Percentiles rank a stretch among this genome's conserved stretches.
Conservation (phyloP, 352 stramenopile species). For the Pythium vanterpoolii region DNA sequence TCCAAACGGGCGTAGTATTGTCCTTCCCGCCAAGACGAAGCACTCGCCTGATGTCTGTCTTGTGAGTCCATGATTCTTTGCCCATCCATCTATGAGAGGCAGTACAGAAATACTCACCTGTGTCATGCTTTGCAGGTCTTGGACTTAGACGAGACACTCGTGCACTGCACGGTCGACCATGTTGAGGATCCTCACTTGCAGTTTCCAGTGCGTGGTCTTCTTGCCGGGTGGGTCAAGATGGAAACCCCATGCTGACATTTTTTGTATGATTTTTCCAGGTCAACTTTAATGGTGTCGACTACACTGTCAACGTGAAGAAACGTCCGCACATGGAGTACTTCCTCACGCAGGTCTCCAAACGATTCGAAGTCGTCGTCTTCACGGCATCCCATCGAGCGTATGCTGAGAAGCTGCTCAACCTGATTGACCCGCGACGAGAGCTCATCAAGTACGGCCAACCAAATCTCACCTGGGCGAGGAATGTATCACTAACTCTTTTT, state of each 20-base stretch:
- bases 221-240: background rate
- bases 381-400: conserved; percentile 95
- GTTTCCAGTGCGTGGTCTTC: conserved; percentile 83
- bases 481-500: conserved; percentile 31
- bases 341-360: conserved; percentile 85
- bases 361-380: conserved; percentile 99
- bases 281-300: conserved; percentile 94
- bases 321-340: conserved; percentile 96
- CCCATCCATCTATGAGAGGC: background rate
- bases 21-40: conserved; percentile 49
- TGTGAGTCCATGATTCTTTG: conserved; percentile 28
- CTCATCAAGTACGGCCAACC: conserved; percentile 74
- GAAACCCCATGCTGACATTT: background rate
- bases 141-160: conserved; percentile 98
- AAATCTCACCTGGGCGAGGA: background rate
- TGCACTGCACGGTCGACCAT: conserved; percentile 98
- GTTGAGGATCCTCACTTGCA: conserved; percentile 92
- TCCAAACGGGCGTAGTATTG: conserved; percentile 40
- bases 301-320: conserved; percentile 96
- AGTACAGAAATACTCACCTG: background rate
- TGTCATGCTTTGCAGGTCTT: conserved; percentile 65
- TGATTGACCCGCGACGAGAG: conserved; percentile 92
- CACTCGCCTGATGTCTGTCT: conserved; percentile 70
- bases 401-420: conserved; percentile 96
- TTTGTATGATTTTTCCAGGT: conserved; percentile 33